These are phyloP conservation scores for Pulicaria dysenterica DNA, from an alignment of 129 eudicot species.

Conservation along the genomic window DNA sequence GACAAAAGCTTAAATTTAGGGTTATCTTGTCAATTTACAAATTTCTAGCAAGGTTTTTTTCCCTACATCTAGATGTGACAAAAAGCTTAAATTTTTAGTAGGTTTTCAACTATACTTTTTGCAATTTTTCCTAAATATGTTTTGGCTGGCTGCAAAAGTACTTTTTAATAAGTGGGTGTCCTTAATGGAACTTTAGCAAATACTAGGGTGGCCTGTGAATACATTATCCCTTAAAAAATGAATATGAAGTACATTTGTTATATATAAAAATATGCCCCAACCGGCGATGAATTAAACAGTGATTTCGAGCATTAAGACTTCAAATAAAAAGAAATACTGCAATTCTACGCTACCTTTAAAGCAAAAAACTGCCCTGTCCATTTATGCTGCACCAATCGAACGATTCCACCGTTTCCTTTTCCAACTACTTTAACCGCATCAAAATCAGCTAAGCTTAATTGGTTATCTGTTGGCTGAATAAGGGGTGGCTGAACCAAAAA, in stretches of 20 bases:
- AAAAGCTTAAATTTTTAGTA: too few relatives aligned
- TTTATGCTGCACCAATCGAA: conserved; percentile 94
- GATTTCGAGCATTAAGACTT: not conserved
- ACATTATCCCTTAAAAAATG: not conserved
- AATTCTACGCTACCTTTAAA: conserved; percentile 60
- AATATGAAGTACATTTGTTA: not conserved
- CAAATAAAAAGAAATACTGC: not conserved
- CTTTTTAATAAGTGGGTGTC: too few relatives aligned
- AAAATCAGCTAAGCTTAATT: conserved; percentile 91
- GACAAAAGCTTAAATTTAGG: too few relatives aligned
- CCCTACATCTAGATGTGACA: too few relatives aligned
- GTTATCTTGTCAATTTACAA: not conserved
- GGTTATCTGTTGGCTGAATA: conserved; percentile 85
- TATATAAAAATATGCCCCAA: not conserved
- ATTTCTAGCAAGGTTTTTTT: too few relatives aligned
- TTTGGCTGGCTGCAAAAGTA: too few relatives aligned
- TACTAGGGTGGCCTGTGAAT: too few relatives aligned
- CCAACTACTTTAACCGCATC: conserved; percentile 93
- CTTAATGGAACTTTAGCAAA: too few relatives aligned
- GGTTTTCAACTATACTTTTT: too few relatives aligned
- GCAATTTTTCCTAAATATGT: too few relatives aligned
- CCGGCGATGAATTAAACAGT: not conserved
- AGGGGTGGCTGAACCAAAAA: conserved; percentile 72
- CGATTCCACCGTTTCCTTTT: conserved; percentile 94
- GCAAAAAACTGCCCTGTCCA: conserved; percentile 99